Evolutionary conservation across 2,329 filamentous ascomycete genomes (phyloP), one percentile per base, ranked within the genome.

Genomic region (Diaporthe caulivora): DNA sequence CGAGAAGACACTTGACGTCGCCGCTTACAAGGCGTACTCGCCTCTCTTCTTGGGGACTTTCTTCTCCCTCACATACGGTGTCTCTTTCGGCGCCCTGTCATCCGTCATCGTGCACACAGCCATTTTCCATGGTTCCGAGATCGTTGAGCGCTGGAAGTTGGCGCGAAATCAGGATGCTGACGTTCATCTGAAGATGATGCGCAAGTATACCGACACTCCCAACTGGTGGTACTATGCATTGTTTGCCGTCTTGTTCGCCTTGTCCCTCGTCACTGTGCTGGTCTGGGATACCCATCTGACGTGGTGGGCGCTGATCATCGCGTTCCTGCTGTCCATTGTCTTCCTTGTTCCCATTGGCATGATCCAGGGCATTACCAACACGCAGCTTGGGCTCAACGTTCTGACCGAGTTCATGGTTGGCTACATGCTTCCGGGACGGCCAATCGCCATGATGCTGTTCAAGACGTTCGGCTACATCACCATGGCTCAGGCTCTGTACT

Each of bases 401-500:
- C 80, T 88, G 60, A 86, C 85, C 1, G 86, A 87, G 76, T 87
- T 87, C 75, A 83, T 89, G 40, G 80, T 86, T 34, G 87, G 87
- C 3, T 89, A 88, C 76, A 87, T 88, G 80, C 85, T 86, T 54
- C 87, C 86, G 0, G 87, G 87, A 10, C 80, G 81, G 7, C 87
- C 87, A 1, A 82, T 89, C 71, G 87, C 86, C 3, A 84, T 88
- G 81, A 89, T 89, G 86, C 79, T 88, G 51, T 88, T 88, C 82
- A 88, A 88, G 78, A 86, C 84, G 0, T 88, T 84, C 60, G 85
- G 86, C 18, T 87, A 87, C 70, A 86, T 87, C 65, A 84, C 81
- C 65, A 86, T 87, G 85, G 80, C 77, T 24, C 82, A 86, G 71
- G 84, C 81, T 1, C 76, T 85, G 37, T 81, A 79, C 70, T 86